Base-by-base conservation (phyloP, 768 basidiomycete species). In the Asterophora lycoperdoides region DNA sequence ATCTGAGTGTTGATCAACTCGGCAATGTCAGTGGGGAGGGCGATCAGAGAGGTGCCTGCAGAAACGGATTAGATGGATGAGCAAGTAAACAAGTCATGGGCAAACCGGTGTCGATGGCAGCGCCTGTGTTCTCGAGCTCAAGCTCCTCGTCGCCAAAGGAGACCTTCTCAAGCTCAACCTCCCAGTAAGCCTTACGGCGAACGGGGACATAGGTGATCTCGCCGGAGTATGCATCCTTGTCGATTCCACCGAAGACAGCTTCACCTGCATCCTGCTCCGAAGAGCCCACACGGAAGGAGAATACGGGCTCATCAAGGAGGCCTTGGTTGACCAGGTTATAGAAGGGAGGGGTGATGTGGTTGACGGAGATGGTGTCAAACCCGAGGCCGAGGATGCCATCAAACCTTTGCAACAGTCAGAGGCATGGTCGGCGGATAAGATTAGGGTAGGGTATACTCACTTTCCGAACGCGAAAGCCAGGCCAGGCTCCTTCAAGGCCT, bases 1-100 rank as follows among this genome's bases (percentile, higher is more conserved):
- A 99, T 96, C 66, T 88, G 84, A 28, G 86, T 74, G 70, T 99
- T 98, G 60, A 99, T 74, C 91, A 99, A 91, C 75, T 99, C 96
- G 44, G 96, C 94, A 46, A 98, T 78, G 61, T 98, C 95, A 49
- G 85, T 83, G 43, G 95, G 95, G 42, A 95, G 74, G 41, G 87
- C 95, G 59, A 98, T 97, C 52, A 97, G 76, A 6, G 92, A 94
- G 34, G 96, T 97, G 46, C 93, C 93, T 84, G 62, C 89, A 90
- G 41, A 89, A 86, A 80, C 59, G 17, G 61, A 46, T 23, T 23
- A 44, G 29, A 46, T 29, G 49, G 10, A 5, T 14, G 23, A 6
- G 23, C 23, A 23, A 9, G 36, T 41, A 37, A 32, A 34, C n/a
- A 37, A 44, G 35, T 15, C 8, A 28, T 26, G 13, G 9, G 56